Evolutionary conservation across 2,329 filamentous ascomycete species (phyloP).

Genomic region (Colletotrichum sp.): DNA sequence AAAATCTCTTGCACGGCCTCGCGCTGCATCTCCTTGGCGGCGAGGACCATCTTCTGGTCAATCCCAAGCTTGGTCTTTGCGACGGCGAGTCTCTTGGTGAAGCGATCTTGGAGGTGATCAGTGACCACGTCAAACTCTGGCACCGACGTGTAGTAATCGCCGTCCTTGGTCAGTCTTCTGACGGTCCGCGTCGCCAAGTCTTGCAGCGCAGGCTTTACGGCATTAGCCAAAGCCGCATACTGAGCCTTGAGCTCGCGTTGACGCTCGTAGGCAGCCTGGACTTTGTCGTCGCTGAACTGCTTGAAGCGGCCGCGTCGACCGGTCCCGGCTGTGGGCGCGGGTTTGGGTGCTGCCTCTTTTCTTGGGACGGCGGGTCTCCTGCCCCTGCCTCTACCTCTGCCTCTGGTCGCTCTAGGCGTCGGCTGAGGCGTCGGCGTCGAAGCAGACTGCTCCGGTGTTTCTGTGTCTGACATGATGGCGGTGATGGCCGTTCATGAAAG

Average conservation of each 20-base stretch:
- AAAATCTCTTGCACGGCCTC: slow-evolving; percentile 38
- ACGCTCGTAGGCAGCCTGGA: slow-evolving; percentile 66
- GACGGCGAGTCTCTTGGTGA: slow-evolving; percentile 34
- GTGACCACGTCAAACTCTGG: slow-evolving; percentile 59
- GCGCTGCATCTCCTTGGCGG: slow-evolving; percentile 43
- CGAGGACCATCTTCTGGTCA: slow-evolving; percentile 32
- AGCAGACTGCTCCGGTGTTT: slow-evolving; percentile 21
- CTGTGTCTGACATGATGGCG: slow-evolving; percentile 33
- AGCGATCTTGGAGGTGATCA: slow-evolving; percentile 47
- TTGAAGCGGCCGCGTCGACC: slow-evolving; percentile 58
- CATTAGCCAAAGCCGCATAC: slow-evolving; percentile 67
- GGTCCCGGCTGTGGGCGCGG: slow-evolving; percentile 37
- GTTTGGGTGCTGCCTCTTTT: slow-evolving; percentile 33
- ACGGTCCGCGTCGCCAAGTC: slow-evolving; percentile 68
- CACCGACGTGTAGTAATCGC: slow-evolving; percentile 56
- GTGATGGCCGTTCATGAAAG: slow-evolving; percentile 24
- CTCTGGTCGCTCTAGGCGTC: slow-evolving; percentile 25
- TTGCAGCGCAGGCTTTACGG: slow-evolving; percentile 68
- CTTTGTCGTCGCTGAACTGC: slow-evolving; percentile 57
- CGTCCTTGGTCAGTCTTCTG: slow-evolving; percentile 60
- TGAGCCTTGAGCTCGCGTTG: slow-evolving; percentile 70
- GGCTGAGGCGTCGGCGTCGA: slow-evolving; percentile 22
- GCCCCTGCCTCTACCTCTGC: slow-evolving; percentile 23
- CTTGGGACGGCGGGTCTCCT: slow-evolving; percentile 21
- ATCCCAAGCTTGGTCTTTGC: slow-evolving; percentile 32